Base-by-base conservation (phyloP, 352 stramenopile genomes). In the Globisporangium parvum region DNA sequence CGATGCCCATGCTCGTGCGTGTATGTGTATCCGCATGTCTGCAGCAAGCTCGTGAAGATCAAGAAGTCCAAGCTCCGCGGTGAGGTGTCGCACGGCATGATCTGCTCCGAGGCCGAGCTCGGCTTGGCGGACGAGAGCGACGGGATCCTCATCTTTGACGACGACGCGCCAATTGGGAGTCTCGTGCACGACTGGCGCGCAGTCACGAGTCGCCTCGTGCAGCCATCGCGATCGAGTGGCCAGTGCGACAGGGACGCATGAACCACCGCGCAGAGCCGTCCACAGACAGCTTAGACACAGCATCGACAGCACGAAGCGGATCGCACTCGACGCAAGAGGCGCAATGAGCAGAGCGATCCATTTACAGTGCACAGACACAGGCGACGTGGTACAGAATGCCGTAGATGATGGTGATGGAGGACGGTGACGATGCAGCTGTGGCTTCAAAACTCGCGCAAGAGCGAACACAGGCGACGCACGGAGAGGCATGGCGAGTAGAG, bases 21-120 rank as follows among this genome's bases (percentile, higher is more conserved):
- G 40, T 60, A 26, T 51, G 35, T n/a, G n/a, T n/a, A n/a, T 28
- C 26, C 26, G 26, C n/a, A 24, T 10, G 1, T 20, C 20, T 33
- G 51, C 57, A 89, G 75, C 24, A 89, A 87, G 55, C 75, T 86
- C 50, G 63, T 92, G 21, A 92, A 89, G 67, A 92, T 92, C 67
- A 89, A 92, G 44, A 92, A 89, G 67, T 87, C 76, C 33, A 91
- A 91, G 63, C 64, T 91, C 28, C 80, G 80, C 35, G 80, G 80
- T 58, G 78, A 91, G 51, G 46, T 89, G 12, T 91, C 80, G 28
- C 76, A 88, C 47, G 80, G 80, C 33, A 91, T 91, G 78, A 91
- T 91, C 63, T 91, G 80, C 67, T 91, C 80, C 1, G 80, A 91
- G 61, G 78, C 70, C 6, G 80, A 91, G 60, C 69, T 91, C 10